Evolutionary conservation across 176 grass and related monocot species (phyloP).

Genomic region (Musa beccarii): DNA sequence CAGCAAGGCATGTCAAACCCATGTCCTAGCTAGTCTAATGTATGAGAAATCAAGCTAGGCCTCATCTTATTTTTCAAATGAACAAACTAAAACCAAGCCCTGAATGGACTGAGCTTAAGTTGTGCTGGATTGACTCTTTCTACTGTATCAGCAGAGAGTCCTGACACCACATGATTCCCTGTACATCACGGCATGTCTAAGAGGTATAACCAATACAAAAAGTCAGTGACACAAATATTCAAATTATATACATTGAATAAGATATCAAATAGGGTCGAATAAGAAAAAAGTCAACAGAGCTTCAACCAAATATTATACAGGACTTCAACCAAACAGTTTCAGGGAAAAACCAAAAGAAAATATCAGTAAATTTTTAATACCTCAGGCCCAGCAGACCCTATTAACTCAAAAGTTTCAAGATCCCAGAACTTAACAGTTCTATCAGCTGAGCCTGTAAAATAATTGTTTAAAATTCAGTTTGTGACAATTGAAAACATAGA

Average conservation of each 20-base stretch:
- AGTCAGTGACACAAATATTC: neutral
- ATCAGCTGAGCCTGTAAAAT: slow-evolving; percentile 60
- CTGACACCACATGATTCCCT: neutral
- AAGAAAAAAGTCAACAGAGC: no score
- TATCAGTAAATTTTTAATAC: slow-evolving; percentile 22
- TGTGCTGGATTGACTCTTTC: neutral
- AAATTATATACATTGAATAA: neutral
- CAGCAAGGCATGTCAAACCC: neutral
- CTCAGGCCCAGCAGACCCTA: slow-evolving; percentile 81
- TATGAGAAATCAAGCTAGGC: neutral
- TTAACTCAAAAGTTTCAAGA: slow-evolving; percentile 89
- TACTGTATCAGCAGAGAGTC: neutral
- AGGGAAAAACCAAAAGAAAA: neutral
- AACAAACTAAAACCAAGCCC: neutral
- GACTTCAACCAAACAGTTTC: no score
- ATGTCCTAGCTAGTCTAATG: no score
- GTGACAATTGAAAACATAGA: slow-evolving; percentile 11
- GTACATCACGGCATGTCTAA: neutral
- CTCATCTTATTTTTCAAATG: neutral
- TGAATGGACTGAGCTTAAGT: neutral
- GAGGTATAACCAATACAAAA: neutral
- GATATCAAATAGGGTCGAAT: no score
- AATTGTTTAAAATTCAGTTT: slow-evolving; percentile 25
- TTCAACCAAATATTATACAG: no score
- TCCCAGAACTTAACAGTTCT: slow-evolving; percentile 96